Percentiles rank a stretch among this genome's conserved stretches.
These are phyloP conservation scores for Paxillus involutus DNA, from an alignment of 768 basidiomycete species.

Conservation along the genomic window DNA sequence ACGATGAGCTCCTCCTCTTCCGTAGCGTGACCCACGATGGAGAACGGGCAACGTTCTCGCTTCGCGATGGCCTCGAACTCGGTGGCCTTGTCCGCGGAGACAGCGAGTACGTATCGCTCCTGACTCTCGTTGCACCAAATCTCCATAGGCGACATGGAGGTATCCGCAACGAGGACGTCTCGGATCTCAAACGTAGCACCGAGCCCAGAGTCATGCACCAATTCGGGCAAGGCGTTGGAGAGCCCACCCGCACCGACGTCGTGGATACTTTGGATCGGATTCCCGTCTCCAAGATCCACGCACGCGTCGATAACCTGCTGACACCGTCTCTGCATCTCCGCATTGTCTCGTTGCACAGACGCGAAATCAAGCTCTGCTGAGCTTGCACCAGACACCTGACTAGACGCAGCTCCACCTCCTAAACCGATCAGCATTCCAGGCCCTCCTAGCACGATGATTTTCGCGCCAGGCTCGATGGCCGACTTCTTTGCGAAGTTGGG, in stretches of 20 bases:
- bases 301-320: constrained; percentile 98
- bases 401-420: constrained; percentile 95
- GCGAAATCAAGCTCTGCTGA: constrained; percentile 96
- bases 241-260: constrained; percentile 98
- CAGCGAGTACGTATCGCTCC: constrained; percentile 94
- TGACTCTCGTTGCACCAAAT: constrained; percentile 99
- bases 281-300: constrained; percentile 53
- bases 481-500: constrained; percentile 80
- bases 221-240: constrained; percentile 94
- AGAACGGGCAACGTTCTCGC: constrained; percentile 92
- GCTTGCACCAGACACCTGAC: constrained; percentile 87
- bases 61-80: constrained; percentile 75
- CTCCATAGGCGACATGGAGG: constrained; percentile 97
- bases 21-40: constrained; percentile 87
- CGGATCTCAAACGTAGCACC: constrained; percentile 94
- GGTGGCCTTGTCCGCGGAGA: constrained; percentile 60
- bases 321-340: constrained; percentile 96
- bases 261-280: constrained; percentile 93
- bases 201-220: constrained; percentile 93
- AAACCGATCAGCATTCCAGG: constrained; percentile 96
- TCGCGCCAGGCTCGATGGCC: constrained; percentile 75
- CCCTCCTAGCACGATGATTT: constrained; percentile 90
- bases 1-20: constrained; percentile 80
- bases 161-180: constrained; percentile 88
- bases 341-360: constrained; percentile 95